Conservation (phyloP, 228 moss, liverwort and hornwort species). For the Sphagnum magellanicum region DNA sequence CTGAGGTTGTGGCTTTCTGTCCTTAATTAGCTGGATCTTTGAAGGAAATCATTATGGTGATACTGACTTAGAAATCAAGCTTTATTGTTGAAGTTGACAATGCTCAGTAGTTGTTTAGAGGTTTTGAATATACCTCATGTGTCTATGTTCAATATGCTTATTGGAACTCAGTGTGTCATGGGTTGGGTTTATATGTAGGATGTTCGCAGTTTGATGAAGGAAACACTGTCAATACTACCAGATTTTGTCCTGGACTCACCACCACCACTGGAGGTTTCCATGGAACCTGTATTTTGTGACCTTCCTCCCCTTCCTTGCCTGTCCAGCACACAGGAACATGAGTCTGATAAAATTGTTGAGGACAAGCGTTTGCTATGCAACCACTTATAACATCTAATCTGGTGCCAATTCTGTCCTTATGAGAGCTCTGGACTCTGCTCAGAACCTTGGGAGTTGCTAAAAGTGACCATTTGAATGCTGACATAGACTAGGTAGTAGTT, state of each 20-base stretch:
- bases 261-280: constrained; percentile 18
- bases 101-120: too few species aligned
- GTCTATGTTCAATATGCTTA: too few species aligned
- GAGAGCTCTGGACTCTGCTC: too few species aligned
- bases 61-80: too few species aligned
- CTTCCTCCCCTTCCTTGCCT: constrained; percentile 23
- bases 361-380: constrained; percentile 4
- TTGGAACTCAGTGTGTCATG: too few species aligned
- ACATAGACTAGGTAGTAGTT: background rate
- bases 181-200: constrained; percentile 19
- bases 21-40: background rate
- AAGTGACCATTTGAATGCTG: background rate
- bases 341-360: constrained; percentile 7
- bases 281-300: constrained; percentile 17
- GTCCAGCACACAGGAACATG: constrained; percentile 12
- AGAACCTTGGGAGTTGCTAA: too few species aligned
- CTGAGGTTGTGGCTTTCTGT: constrained; percentile 13
- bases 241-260: constrained; percentile 45
- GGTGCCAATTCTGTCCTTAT: background rate
- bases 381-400: background rate
- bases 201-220: constrained; percentile 27
- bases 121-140: too few species aligned
- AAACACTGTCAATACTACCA: constrained; percentile 40
- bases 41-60: too few species aligned
- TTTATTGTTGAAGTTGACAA: too few species aligned